Conservation (phyloP, 176 grass and related monocot genomes). For the Eragrostis curvula region DNA sequence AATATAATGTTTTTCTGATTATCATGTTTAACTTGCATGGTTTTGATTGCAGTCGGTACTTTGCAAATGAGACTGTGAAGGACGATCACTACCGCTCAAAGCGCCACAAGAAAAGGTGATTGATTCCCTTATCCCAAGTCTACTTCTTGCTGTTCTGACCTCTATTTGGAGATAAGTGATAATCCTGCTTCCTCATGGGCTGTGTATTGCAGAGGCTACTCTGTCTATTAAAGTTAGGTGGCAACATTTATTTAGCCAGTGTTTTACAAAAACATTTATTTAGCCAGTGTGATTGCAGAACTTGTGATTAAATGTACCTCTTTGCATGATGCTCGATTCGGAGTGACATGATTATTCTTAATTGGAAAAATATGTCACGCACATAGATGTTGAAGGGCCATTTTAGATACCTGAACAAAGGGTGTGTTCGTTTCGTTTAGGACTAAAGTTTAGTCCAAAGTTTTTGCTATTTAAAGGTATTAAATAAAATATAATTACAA, state of each 20-base stretch:
- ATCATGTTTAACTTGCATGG: constrained; percentile 2
- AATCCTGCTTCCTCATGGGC: not conserved
- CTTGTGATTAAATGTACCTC: not conserved
- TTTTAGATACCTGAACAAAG: not conserved
- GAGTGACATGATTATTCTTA: not conserved
- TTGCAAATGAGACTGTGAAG: constrained; percentile 70
- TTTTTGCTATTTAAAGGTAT: too few relatives aligned
- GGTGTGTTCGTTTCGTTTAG: too few relatives aligned
- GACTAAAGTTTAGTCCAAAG: too few relatives aligned
- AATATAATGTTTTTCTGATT: constrained; percentile 9
- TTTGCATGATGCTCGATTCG: not conserved
- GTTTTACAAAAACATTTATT: not conserved
- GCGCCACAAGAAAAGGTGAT: constrained; percentile 91
- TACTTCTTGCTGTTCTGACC: not conserved
- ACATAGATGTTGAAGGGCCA: not conserved
- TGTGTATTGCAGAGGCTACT: not conserved
- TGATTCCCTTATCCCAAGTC: not conserved
- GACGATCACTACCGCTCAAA: constrained; percentile 86
- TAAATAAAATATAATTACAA: too few relatives aligned
- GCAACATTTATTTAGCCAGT: not conserved
- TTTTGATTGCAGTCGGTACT: constrained; percentile 72
- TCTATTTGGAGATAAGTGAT: not conserved
- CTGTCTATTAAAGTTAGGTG: not conserved
- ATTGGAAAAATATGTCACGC: not conserved
- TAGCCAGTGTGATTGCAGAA: not conserved